Evolutionary conservation across 2,329 filamentous ascomycete genomes (phyloP).

Genomic region (Colletotrichum tanaceti): DNA sequence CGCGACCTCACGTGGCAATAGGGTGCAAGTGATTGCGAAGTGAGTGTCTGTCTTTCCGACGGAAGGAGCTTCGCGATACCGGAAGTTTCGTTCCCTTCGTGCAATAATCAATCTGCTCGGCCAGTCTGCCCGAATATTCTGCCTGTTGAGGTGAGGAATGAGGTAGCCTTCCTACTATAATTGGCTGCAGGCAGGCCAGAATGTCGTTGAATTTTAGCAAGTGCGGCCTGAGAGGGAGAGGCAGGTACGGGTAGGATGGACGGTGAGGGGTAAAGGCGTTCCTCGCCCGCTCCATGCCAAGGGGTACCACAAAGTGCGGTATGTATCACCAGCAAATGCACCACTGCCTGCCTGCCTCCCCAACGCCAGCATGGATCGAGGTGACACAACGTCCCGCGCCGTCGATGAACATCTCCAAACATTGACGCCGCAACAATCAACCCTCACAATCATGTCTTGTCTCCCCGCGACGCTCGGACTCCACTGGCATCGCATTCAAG

Average conservation of each 20-base stretch:
- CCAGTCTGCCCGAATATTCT: background rate
- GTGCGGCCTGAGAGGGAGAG: background rate
- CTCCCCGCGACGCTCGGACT: background rate
- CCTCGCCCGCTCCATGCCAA: background rate
- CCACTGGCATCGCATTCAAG: constrained; percentile 4
- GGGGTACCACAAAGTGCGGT: no score
- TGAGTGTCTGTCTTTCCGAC: background rate
- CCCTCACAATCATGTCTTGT: background rate
- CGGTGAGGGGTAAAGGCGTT: background rate
- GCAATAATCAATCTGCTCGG: no score
- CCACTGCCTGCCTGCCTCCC: background rate
- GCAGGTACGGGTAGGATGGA: background rate
- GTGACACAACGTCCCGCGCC: background rate
- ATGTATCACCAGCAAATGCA: no score
- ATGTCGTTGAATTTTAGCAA: background rate
- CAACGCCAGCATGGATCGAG: background rate
- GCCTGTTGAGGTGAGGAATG: background rate
- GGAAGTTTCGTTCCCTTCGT: background rate
- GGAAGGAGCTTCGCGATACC: background rate
- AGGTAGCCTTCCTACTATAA: no score
- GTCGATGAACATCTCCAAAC: background rate
- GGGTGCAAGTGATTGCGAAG: background rate
- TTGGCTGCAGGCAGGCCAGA: background rate
- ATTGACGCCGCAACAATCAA: background rate
- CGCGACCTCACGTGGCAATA: constrained; percentile 25